These are phyloP conservation scores for Jamesozyma hellenica DNA, from an alignment of 805 yeast species.

Conservation along the genomic window DNA sequence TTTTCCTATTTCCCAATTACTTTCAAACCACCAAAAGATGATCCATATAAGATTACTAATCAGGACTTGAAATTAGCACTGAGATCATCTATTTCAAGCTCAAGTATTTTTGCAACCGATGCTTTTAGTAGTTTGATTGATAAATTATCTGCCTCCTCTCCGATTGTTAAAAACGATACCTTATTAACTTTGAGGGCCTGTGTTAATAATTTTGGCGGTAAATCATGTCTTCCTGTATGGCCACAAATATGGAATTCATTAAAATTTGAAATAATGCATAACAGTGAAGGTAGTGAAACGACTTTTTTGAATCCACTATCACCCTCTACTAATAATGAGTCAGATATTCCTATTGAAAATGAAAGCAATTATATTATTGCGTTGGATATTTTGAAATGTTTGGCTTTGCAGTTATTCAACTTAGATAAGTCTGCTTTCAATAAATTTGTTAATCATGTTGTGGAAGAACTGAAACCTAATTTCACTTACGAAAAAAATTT, in stretches of 20 bases:
- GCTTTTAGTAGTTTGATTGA: slow-evolving; percentile 69
- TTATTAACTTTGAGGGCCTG: slow-evolving; percentile 52
- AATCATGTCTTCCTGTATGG: slow-evolving; percentile 53
- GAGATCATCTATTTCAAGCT: slow-evolving; percentile 52
- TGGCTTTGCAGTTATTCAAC: slow-evolving; percentile 33
- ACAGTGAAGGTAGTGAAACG: slow-evolving; percentile 40
- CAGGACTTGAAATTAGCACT: slow-evolving; percentile 56
- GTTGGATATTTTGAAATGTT: slow-evolving; percentile 34
- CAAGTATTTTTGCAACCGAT: slow-evolving; percentile 55
- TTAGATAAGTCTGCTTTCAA: slow-evolving; percentile 28
- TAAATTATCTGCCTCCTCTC: slow-evolving; percentile 67
- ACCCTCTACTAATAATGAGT: not conserved
- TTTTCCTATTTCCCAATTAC: slow-evolving; percentile 97
- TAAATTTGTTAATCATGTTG: slow-evolving; percentile 32
- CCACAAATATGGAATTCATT: slow-evolving; percentile 74
- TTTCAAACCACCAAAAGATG: slow-evolving; percentile 76
- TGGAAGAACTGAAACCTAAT: slow-evolving; percentile 45
- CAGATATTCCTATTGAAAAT: not conserved
- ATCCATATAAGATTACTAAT: slow-evolving; percentile 75
- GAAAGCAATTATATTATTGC: slow-evolving; percentile 33
- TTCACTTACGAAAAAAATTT: slow-evolving; percentile 43
- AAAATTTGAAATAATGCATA: slow-evolving; percentile 81
- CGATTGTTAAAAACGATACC: slow-evolving; percentile 64
- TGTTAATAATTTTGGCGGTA: slow-evolving; percentile 40
- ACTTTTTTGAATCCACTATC: slow-evolving; percentile 5